Conservation (phyloP, 2,329 filamentous ascomycete species). For the Chalaropsis ovoidea region DNA sequence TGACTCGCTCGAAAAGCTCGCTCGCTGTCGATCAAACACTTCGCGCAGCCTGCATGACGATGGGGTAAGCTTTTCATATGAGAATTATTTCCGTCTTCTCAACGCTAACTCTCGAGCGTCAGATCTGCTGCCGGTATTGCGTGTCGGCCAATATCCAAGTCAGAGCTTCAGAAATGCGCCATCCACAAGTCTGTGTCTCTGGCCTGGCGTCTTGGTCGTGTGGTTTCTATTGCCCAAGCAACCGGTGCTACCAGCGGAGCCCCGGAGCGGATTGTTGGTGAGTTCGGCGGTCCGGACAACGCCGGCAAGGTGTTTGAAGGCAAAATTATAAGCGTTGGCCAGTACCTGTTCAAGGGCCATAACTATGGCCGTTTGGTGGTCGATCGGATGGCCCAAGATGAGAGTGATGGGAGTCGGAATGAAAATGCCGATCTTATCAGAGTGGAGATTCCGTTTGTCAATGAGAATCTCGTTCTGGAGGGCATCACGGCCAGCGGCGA, state of each 20-base stretch:
- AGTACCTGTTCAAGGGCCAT: slow-evolving; percentile 22
- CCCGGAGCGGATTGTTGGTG: slow-evolving; percentile 33
- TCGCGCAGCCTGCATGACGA: slow-evolving; percentile 24
- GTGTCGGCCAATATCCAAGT: slow-evolving; percentile 30
- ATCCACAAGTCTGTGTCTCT: slow-evolving; percentile 34
- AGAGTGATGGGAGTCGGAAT: slow-evolving; percentile 30
- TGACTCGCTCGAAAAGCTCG: slow-evolving; percentile 24
- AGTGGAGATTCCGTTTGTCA: slow-evolving; percentile 47
- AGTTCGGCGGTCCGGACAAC: slow-evolving; percentile 32
- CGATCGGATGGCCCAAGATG: slow-evolving; percentile 35
- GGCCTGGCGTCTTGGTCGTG: slow-evolving; percentile 41
- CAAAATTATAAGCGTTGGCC: slow-evolving; percentile 28
- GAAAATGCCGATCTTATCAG: slow-evolving; percentile 8
- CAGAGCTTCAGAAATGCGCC: slow-evolving; percentile 31
- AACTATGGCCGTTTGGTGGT: slow-evolving; percentile 35
- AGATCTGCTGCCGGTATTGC: slow-evolving; percentile 34
- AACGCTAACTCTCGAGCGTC: slow-evolving; percentile 22
- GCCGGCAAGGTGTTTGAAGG: slow-evolving; percentile 29
- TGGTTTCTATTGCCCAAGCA: slow-evolving; percentile 38
- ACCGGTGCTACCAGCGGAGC: slow-evolving; percentile 38
- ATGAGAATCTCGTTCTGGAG: slow-evolving; percentile 44
- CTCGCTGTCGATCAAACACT: slow-evolving; percentile 26
- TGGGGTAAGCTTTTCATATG: slow-evolving; percentile 22
- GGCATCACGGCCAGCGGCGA: slow-evolving; percentile 26
- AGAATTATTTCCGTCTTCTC: neutral